Evolutionary conservation across 176 grass and related monocot species (phyloP), one percentile per base, ranked within the genome.

Genomic region (Paspalum notatum): DNA sequence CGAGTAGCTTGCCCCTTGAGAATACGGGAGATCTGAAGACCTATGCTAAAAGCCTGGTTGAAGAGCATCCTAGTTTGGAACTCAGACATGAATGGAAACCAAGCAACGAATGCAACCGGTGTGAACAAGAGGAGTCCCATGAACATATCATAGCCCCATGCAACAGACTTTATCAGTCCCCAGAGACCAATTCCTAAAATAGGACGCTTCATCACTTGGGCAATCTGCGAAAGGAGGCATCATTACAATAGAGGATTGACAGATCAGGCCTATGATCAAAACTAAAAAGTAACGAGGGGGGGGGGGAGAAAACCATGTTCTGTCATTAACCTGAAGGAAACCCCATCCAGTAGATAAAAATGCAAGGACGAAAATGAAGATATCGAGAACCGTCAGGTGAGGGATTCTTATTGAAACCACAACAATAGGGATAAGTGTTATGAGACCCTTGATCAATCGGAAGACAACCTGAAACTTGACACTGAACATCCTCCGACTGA

Each of bases 1-100:
- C 76, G 77, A 18, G 85, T 74, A 86, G 90, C 93, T 21, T 91
- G 91, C 1, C 91, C 91, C 4, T 89, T 91, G 1, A 97, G 91
- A 71, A 97, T 93, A 65, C 89, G 91, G 62, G 91, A 97, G 72
- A 97, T 93, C 75, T 97, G 94, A 69, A 97, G 52, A 18, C 94
- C 94, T 93, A 88, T 85, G 74, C 91, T 97, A 74, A 97, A 93
- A 0, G 91, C 91, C 64, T 97, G 94, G 83, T 97, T 93, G 79
- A 97, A 97, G 7, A 97, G 87, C 86, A 97, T 97, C 64, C 94
- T 75, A 6, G 94, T 97, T 62, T 97, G 94, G 76, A 97, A 97
- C 76, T 97, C 94, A 0, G 94, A 97, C 49, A 97, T 89, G 5
- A 97, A 91, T 1, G 94, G 94, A 38, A 97, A 91, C 91, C 94